phyloP scores from a whole-genome alignment of 768 basidiomycete genomes.

The Lentinula sp. region DNA sequence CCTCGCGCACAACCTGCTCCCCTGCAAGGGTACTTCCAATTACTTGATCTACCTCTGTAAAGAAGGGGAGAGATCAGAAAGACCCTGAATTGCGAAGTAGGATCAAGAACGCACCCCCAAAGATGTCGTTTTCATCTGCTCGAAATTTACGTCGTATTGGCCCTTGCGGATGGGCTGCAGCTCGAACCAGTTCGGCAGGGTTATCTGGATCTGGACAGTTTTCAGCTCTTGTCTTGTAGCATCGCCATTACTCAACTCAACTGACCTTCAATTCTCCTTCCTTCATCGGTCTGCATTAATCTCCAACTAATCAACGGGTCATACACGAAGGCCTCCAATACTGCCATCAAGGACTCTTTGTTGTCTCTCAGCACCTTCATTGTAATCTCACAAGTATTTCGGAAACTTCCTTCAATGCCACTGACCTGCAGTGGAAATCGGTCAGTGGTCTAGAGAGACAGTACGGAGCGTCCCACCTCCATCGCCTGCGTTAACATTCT shows the following conservation, averaged over 20 bases:
- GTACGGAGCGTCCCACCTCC: conserved; percentile 59
- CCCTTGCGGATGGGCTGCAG: conserved; percentile 70
- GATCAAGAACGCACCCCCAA: conserved; percentile 57
- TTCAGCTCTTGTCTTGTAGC: background rate
- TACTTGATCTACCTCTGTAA: conserved; percentile 1
- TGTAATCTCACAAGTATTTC: conserved; percentile 93
- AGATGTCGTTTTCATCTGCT: conserved; percentile 91
- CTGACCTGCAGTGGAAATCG: conserved; percentile 60
- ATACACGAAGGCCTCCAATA: conserved; percentile 97
- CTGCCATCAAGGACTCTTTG: conserved; percentile 98
- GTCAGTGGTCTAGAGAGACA: background rate
- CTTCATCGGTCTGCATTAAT: conserved; percentile 79
- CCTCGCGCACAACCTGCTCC: conserved; percentile 67
- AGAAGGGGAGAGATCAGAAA: background rate
- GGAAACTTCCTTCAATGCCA: conserved; percentile 96
- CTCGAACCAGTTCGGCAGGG: conserved; percentile 58
- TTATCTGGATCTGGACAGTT: conserved; percentile 32
- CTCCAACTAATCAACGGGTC: conserved; percentile 98
- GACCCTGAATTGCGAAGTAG: background rate
- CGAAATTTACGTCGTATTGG: conserved; percentile 70
- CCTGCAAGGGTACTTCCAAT: conserved; percentile 28
- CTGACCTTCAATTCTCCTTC: conserved; percentile 65
- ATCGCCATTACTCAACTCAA: background rate
- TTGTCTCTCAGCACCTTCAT: conserved; percentile 96
- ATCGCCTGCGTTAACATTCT: conserved; percentile 98